Conservation (phyloP, 2,329 filamentous ascomycete genomes). For the Triangularia setosa region DNA sequence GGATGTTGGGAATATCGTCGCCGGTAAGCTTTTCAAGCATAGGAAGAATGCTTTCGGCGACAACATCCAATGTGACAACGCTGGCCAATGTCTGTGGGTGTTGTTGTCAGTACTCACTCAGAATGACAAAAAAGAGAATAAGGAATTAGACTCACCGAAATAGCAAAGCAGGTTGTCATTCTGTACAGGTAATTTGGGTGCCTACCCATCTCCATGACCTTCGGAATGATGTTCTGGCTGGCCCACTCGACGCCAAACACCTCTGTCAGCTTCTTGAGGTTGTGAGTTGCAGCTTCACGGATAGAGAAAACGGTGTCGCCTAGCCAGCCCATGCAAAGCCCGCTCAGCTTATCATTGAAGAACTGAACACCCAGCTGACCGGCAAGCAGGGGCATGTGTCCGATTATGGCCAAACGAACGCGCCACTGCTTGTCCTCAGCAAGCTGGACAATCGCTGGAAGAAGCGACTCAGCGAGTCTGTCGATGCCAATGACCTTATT, state of each 20-base stretch:
- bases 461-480: conserved; percentile 88
- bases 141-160: conserved; percentile 66
- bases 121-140: background rate
- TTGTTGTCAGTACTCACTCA: conserved; percentile 8
- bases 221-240: conserved; percentile 93
- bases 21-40: conserved; percentile 92
- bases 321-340: conserved; percentile 96
- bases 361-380: conserved; percentile 95
- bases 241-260: conserved; percentile 99
- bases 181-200: conserved; percentile 98
- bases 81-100: conserved; percentile 75
- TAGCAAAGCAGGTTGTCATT: conserved; percentile 99
- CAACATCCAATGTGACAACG: conserved; percentile 89
- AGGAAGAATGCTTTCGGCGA: conserved; percentile 86
- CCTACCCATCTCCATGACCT: conserved; percentile 97
- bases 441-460: conserved; percentile 94
- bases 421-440: conserved; percentile 99
- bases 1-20: conserved; percentile 97
- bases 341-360: conserved; percentile 95
- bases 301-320: conserved; percentile 99
- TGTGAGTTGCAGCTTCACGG: conserved; percentile 92
- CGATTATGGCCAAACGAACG: conserved; percentile 94
- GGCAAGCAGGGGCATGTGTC: conserved; percentile 95
- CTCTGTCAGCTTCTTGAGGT: conserved; percentile 96
- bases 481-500: conserved; percentile 99